Conservation (phyloP, 164 flowering plant genomes). For the Santalum album region DNA sequence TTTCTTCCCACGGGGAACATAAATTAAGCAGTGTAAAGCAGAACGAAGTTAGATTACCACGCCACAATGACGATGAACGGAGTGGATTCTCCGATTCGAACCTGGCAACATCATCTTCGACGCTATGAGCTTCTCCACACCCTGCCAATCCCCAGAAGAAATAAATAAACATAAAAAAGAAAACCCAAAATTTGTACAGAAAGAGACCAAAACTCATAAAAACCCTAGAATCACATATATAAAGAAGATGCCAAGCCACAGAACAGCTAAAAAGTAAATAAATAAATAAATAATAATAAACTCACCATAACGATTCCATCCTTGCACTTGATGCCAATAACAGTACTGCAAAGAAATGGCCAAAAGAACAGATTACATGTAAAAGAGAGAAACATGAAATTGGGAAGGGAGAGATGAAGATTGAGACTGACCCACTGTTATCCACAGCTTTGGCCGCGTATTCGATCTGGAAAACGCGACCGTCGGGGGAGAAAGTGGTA, state of each 20-base stretch:
- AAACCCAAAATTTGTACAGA: background rate
- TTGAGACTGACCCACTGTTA: conserved; percentile 63
- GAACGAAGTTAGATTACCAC: conserved; percentile 44
- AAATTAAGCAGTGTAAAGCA: background rate
- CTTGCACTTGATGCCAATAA: conserved; percentile 79
- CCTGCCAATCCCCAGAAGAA: conserved; percentile 28
- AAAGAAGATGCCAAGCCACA: too few relatives aligned
- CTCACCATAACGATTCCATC: conserved; percentile 75
- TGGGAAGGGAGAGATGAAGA: background rate
- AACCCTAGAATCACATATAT: background rate
- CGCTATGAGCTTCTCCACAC: conserved; percentile 88
- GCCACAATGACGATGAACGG: conserved; percentile 95
- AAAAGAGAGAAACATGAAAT: background rate
- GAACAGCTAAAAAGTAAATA: too few relatives aligned
- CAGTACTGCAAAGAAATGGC: conserved; percentile 55
- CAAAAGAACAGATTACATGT: background rate
- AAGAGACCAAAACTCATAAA: background rate
- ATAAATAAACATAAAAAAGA: background rate
- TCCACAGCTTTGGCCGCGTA: conserved; percentile 98
- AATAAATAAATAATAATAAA: background rate
- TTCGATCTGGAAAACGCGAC: conserved; percentile 98
- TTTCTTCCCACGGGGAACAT: too few relatives aligned
- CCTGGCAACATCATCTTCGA: conserved; percentile 99
- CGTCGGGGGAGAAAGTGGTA: conserved; percentile 96
- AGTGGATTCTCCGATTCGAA: conserved; percentile 82